phyloP scores from a whole-genome alignment of 306 rosid species.

The Quillaja saponaria region DNA sequence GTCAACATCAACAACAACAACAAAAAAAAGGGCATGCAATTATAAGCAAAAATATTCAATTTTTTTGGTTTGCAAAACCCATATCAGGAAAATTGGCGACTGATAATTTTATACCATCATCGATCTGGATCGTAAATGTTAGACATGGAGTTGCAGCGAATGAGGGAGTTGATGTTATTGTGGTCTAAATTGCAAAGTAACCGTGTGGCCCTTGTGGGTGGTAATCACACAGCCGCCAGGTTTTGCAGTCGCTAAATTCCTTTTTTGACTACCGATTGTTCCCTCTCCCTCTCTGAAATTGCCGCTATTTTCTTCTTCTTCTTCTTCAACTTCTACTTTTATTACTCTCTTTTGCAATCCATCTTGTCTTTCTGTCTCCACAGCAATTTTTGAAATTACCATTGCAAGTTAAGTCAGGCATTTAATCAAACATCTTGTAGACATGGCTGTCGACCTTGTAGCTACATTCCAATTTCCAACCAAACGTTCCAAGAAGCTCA shows the following conservation, averaged over 20 bases:
- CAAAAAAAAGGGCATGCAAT: no score
- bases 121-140: slow-evolving; percentile 37
- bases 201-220: slow-evolving; percentile 72
- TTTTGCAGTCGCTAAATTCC: slow-evolving; percentile 69
- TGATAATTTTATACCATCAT: slow-evolving; percentile 11
- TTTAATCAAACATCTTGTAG: not conserved
- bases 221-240: slow-evolving; percentile 83
- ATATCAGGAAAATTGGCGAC: not conserved
- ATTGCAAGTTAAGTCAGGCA: no score
- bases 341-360: not conserved
- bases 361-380: not conserved
- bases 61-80: not conserved
- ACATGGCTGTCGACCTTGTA: slow-evolving; percentile 40
- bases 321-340: not conserved
- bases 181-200: slow-evolving; percentile 46
- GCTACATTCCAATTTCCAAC: slow-evolving; percentile 36
- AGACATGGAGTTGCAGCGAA: slow-evolving; percentile 69
- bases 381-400: not conserved
- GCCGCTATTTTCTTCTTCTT: not conserved
- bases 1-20: no score
- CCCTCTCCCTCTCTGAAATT: slow-evolving; percentile 1
- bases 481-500: slow-evolving; percentile 12
- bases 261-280: not conserved
- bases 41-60: no score
- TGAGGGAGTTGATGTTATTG: slow-evolving; percentile 59